Percentiles rank a stretch among this genome's conserved stretches.
Conservation (phyloP, 345 rosid species). For the Citrus medica region DNA sequence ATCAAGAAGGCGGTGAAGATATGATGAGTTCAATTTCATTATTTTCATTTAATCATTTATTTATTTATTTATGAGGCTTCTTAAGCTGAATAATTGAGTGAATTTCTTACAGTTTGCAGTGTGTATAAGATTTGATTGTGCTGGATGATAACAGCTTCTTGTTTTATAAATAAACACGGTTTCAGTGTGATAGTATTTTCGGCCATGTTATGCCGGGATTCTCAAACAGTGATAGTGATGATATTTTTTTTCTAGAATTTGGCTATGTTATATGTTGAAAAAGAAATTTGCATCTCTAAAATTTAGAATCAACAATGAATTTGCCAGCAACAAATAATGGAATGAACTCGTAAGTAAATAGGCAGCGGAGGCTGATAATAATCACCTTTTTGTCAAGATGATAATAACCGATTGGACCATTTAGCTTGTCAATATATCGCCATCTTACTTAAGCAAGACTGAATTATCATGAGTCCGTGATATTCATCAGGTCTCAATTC, state of each 20-base stretch:
- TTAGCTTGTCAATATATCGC: neutral
- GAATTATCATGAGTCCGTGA: neutral
- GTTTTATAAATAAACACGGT: conserved; percentile 20
- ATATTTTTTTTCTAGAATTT: neutral
- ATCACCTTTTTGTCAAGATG: neutral
- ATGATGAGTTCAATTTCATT: conserved; percentile 10
- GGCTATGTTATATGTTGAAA: neutral
- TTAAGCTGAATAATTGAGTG: conserved; percentile 30
- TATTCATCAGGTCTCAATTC: neutral
- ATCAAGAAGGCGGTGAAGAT: conserved; percentile 67
- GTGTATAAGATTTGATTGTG: conserved; percentile 17
- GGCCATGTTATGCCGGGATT: neutral
- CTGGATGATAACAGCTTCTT: conserved; percentile 47
- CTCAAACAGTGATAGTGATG: neutral
- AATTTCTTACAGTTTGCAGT: neutral
- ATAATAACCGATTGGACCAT: neutral
- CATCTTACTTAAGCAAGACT: neutral
- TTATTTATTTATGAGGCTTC: conserved; percentile 2
- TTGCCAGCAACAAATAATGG: neutral
- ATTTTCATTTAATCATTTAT: neutral
- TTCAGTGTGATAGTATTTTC: no score
- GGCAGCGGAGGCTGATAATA: neutral
- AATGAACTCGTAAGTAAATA: neutral
- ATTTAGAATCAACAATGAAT: neutral
- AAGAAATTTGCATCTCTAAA: neutral